phyloP scores from a whole-genome alignment of 2,329 filamentous ascomycete genomes.

The Colletotrichum somersetense region DNA sequence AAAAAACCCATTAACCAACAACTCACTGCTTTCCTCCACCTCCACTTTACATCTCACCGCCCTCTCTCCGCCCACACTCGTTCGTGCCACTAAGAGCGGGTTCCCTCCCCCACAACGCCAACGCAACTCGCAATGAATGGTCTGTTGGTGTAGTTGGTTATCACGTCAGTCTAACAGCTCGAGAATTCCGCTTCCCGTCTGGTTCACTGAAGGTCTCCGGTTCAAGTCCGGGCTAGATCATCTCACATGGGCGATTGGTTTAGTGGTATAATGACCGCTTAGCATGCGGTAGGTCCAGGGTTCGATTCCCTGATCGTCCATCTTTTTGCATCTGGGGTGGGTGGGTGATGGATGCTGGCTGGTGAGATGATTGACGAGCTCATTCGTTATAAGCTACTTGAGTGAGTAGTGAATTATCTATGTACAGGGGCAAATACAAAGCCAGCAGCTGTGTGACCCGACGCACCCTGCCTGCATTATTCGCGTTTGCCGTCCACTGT shows the following conservation, averaged over 20 bases:
- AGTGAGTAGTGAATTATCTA: no score
- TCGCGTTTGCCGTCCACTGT: neutral
- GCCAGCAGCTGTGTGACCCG: rapidly evolving
- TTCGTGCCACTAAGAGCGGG: conserved; percentile 3
- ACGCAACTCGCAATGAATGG: conserved; percentile 1
- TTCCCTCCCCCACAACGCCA: neutral
- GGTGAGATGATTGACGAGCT: no score
- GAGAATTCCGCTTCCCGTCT: no score
- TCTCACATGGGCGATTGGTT: conserved; percentile 29
- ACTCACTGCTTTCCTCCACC: neutral
- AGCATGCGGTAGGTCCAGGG: conserved; percentile 36
- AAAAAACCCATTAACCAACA: neutral
- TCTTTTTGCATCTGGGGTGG: neutral
- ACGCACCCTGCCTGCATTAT: no score
- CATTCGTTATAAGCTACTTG: no score
- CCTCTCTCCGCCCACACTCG: no score
- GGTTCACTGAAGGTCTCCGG: conserved; percentile 39
- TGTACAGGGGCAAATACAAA: neutral
- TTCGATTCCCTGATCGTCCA: conserved; percentile 38
- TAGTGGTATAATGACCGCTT: conserved; percentile 40
- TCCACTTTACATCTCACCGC: conserved; percentile 1
- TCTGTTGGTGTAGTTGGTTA: conserved; percentile 58
- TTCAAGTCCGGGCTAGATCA: conserved; percentile 35
- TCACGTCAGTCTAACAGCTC: conserved; percentile 61
- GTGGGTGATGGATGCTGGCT: no score